Conservation (phyloP, 768 basidiomycete genomes). For the Kwoniella sp. region DNA sequence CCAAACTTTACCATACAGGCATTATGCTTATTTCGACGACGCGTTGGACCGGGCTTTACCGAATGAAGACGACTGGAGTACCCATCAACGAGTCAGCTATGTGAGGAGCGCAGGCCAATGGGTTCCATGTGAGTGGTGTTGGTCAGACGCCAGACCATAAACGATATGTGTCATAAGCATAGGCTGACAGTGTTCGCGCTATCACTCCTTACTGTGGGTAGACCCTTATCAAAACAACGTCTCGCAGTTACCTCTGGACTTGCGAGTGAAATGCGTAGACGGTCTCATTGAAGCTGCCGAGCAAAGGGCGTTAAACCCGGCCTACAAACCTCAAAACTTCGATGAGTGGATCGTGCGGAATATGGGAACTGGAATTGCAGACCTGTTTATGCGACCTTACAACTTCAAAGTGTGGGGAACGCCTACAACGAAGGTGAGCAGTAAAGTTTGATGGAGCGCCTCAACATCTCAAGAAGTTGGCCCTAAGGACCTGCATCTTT, state of each 20-base stretch:
- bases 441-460: too few relatives aligned
- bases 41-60: slow-evolving; percentile 56
- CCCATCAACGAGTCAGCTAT: slow-evolving; percentile 57
- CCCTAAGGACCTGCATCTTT: too few relatives aligned
- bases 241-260: slow-evolving; percentile 54
- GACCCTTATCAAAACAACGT: slow-evolving; percentile 57
- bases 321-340: slow-evolving; percentile 54
- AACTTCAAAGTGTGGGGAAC: slow-evolving; percentile 59
- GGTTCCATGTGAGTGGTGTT: slow-evolving; percentile 56
- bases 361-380: slow-evolving; percentile 56
- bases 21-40: slow-evolving; percentile 58
- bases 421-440: slow-evolving; percentile 51
- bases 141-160: too few relatives aligned
- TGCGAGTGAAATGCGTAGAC: slow-evolving; percentile 56
- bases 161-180: too few relatives aligned
- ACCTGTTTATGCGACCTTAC: slow-evolving; percentile 58
- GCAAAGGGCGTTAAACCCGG: slow-evolving; percentile 40
- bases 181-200: too few relatives aligned
- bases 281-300: slow-evolving; percentile 57
- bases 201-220: too few relatives aligned
- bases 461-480: too few relatives aligned
- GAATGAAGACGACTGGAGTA: slow-evolving; percentile 56
- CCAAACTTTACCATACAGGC: slow-evolving; percentile 25
- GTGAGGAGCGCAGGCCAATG: slow-evolving; percentile 53
- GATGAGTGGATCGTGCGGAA: slow-evolving; percentile 58